Evolutionary conservation across 169 alveolate genomes (phyloP).

Genomic region (Theileria luwenshuni): DNA sequence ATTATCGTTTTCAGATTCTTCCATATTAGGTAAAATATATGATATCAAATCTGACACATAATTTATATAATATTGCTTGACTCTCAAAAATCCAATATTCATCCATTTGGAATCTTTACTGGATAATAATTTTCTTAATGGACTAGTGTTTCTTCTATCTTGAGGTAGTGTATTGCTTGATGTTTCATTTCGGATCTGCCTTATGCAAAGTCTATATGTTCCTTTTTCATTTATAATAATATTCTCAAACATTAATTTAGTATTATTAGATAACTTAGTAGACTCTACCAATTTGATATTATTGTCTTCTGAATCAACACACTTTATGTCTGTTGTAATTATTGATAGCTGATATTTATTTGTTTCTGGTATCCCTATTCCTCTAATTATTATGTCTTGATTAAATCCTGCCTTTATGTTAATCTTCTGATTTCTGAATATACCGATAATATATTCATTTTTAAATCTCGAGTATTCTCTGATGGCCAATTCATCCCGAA

Average conservation of each 20-base stretch:
- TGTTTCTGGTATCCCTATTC: not conserved
- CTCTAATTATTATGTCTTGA: slow-evolving; percentile 44
- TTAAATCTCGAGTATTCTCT: slow-evolving; percentile 10
- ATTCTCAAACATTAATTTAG: slow-evolving; percentile 13
- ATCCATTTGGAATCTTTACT: slow-evolving; percentile 27
- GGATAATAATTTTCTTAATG: not conserved
- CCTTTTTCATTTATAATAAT: slow-evolving; percentile 3
- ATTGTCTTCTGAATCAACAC: slow-evolving; percentile 3
- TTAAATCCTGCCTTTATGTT: not conserved
- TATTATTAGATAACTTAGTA: not conserved
- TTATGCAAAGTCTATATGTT: slow-evolving; percentile 16
- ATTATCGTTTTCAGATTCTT: not conserved
- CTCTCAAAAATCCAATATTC: slow-evolving; percentile 21
- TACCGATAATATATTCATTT: slow-evolving; percentile 22
- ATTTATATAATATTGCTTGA: slow-evolving; percentile 17
- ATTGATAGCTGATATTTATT: not conserved
- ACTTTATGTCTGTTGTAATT: not conserved
- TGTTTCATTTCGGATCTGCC: not conserved
- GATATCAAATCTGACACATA: slow-evolving; percentile 41
- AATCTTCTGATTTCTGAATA: slow-evolving; percentile 24
- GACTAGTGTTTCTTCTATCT: not conserved
- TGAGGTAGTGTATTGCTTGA: not conserved
- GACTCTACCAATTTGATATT: not conserved
- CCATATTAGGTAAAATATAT: not conserved
- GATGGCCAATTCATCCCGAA: not conserved